Evolutionary conservation across 176 grass and related monocot species (phyloP).

Genomic region (Oryza brachyantha): DNA sequence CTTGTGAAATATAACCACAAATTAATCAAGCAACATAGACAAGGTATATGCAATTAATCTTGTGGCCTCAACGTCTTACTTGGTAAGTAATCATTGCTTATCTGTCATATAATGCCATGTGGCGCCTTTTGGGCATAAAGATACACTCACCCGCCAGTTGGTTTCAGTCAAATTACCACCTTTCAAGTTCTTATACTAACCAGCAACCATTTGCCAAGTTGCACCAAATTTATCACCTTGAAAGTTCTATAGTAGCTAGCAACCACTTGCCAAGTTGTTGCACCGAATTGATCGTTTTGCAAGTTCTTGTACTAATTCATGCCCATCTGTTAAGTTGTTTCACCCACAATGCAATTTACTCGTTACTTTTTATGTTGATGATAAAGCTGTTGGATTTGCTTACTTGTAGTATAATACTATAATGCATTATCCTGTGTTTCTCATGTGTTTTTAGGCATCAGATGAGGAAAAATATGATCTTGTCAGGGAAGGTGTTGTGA

Average conservation of each 20-base stretch:
- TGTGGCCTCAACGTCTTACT: neutral
- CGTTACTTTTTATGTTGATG: slow-evolving; percentile 16
- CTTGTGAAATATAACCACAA: neutral
- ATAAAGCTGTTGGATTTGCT: neutral
- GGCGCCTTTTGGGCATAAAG: neutral
- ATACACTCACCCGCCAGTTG: neutral
- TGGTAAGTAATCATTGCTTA: neutral
- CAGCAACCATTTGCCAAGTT: neutral
- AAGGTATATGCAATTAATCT: neutral
- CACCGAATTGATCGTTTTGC: neutral
- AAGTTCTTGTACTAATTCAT: neutral
- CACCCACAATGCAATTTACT: neutral
- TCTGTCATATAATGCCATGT: neutral
- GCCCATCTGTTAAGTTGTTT: neutral
- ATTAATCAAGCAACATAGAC: neutral
- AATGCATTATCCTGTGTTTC: neutral
- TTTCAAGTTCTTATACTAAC: neutral
- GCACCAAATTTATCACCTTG: neutral
- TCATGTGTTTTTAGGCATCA: slow-evolving; percentile 51
- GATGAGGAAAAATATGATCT: slow-evolving; percentile 97
- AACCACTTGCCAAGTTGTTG: neutral
- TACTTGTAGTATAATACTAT: slow-evolving; percentile 2
- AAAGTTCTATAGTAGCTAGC: neutral
- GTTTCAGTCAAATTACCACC: neutral
- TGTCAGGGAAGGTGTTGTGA: slow-evolving; percentile 98